phyloP scores from a whole-genome alignment of 352 stramenopile species.

The Phytopythium oedochilum region DNA sequence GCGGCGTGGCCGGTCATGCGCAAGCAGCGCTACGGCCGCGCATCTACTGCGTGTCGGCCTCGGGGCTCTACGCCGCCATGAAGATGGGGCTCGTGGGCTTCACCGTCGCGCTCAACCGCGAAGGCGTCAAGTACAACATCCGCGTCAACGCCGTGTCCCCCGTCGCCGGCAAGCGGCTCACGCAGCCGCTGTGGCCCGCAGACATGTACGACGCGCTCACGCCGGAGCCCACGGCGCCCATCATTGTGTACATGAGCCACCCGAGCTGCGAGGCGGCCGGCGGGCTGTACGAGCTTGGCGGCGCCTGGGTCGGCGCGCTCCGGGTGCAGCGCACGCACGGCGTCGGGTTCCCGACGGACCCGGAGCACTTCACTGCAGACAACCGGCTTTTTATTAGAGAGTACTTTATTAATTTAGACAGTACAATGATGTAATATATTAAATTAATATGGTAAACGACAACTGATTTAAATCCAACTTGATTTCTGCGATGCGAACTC shows the following conservation, averaged over 20 bases:
- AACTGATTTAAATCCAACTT: too few relatives aligned
- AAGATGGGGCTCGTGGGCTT: constrained; percentile 75
- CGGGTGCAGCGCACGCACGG: constrained; percentile 65
- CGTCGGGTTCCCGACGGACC: constrained; percentile 60
- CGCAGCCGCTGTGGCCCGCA: constrained; percentile 56
- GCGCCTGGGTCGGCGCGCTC: constrained; percentile 61
- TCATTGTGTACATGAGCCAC: constrained; percentile 66
- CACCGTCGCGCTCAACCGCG: constrained; percentile 57
- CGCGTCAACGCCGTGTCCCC: constrained; percentile 65
- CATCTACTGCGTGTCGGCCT: constrained; percentile 61
- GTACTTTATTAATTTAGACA: too few relatives aligned
- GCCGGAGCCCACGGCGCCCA: constrained; percentile 56
- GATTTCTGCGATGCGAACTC: too few relatives aligned
- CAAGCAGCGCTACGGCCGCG: constrained; percentile 62
- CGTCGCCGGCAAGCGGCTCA: constrained; percentile 59
- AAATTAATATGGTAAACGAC: too few relatives aligned
- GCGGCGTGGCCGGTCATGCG: constrained; percentile 71
- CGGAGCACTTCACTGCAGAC: constrained; percentile 51
- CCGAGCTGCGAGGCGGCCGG: constrained; percentile 46
- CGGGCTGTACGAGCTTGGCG: constrained; percentile 55
- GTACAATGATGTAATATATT: too few relatives aligned
- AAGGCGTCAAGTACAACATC: constrained; percentile 80
- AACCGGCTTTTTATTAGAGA: too few relatives aligned
- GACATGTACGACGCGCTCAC: constrained; percentile 53
- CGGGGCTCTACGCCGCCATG: constrained; percentile 68